Conservation (phyloP, 2,329 filamentous ascomycete genomes). For the Penicillium sp. region DNA sequence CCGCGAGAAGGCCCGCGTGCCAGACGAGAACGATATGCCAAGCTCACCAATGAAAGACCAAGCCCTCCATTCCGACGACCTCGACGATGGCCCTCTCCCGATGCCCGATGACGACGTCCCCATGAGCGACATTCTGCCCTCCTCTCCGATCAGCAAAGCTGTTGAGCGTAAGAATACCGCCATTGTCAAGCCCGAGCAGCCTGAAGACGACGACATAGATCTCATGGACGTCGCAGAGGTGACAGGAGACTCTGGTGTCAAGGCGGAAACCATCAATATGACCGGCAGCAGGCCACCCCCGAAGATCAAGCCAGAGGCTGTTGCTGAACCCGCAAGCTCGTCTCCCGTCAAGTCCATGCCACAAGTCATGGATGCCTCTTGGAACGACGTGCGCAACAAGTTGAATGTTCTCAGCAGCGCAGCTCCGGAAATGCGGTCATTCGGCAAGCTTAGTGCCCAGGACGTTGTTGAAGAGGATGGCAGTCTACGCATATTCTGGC, state of each 20-base stretch:
- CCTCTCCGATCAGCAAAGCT: constrained; percentile 80
- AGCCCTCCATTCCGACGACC: constrained; percentile 48
- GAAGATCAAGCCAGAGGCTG: constrained; percentile 68
- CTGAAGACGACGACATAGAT: constrained; percentile 75
- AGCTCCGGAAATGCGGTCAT: constrained; percentile 58
- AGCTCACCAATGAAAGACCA: constrained; percentile 44
- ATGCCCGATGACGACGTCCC: constrained; percentile 67
- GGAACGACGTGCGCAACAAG: constrained; percentile 83
- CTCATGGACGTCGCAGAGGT: constrained; percentile 84
- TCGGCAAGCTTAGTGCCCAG: constrained; percentile 79
- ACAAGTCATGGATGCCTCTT: constrained; percentile 73
- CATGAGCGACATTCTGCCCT: constrained; percentile 86
- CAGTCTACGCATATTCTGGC: constrained; percentile 93
- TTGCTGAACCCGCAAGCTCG: constrained; percentile 72
- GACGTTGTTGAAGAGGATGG: constrained; percentile 94
- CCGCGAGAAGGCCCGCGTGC: constrained; percentile 54
- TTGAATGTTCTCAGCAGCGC: constrained; percentile 83
- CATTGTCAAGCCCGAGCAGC: constrained; percentile 61
- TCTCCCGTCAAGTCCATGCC: constrained; percentile 68
- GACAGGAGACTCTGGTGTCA: constrained; percentile 64
- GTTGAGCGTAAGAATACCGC: constrained; percentile 67
- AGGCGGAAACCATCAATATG: constrained; percentile 76
- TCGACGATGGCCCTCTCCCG: constrained; percentile 57
- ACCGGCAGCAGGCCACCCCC: constrained; percentile 75
- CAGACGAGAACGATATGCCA: constrained; percentile 47